phyloP scores from a whole-genome alignment of 2,329 filamentous ascomycete genomes.

The Tolypocladium ophioglossoides region DNA sequence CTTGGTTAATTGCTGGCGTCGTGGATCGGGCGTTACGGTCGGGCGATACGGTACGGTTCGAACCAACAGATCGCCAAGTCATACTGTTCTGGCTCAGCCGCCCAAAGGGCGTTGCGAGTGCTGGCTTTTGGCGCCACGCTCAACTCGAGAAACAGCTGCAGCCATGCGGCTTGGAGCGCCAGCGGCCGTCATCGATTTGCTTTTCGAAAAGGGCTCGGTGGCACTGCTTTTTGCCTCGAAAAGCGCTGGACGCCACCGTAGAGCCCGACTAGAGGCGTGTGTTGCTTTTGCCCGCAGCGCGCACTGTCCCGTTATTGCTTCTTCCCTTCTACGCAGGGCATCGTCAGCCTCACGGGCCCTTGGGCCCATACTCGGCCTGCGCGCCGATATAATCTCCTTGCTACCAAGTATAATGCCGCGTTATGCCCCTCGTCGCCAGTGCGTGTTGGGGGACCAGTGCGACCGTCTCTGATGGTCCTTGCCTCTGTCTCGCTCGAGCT shows the following conservation, averaged over 20 bases:
- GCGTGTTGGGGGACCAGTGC: conserved; percentile 1
- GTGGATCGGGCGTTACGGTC: too few species aligned
- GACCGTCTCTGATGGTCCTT: conserved; percentile 1
- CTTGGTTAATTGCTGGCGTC: not conserved
- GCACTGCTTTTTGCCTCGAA: not conserved
- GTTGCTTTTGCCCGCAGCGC: conserved; percentile 1
- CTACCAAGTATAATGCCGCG: conserved; percentile 4
- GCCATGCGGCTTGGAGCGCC: not conserved
- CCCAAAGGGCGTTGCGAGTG: not conserved
- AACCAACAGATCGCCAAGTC: not conserved
- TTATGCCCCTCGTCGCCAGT: conserved; percentile 1
- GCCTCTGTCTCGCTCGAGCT: conserved; percentile 4
- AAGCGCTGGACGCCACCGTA: not conserved
- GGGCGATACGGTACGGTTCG: not conserved
- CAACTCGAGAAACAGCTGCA: not conserved
- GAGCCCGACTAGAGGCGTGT: not conserved
- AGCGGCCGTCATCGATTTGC: not conserved
- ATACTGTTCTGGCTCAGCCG: not conserved
- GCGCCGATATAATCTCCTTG: conserved; percentile 2
- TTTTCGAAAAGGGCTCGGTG: not conserved
- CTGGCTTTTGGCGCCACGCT: not conserved
- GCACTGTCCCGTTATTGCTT: conserved; percentile 4
- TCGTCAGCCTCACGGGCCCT: not conserved
- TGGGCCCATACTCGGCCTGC: conserved; percentile 3
- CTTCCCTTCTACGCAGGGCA: not conserved